Base-by-base conservation (phyloP, 768 basidiomycete genomes). In the Podaxis sp. region DNA sequence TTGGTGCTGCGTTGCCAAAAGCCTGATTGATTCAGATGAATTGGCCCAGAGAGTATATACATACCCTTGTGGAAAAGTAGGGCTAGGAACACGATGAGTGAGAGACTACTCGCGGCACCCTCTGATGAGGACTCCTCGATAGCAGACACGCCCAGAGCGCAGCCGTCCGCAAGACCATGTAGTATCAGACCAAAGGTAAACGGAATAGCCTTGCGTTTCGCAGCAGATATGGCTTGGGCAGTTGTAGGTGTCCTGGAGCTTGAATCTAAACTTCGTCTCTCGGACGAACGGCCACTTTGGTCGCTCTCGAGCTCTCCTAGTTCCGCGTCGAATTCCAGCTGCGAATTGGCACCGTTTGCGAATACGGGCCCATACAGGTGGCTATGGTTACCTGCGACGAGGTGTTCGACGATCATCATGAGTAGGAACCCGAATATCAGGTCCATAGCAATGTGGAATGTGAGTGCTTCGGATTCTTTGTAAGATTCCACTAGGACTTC, bases 161-260 rank as follows among this genome's bases (percentile, higher is more conserved):
- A 86, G 3, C 97, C 95, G 72, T 99, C 97, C 0, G 94, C 91
- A 51, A 95, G 79, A 1, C 87, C 91, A 69, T 99, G 96, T 25
- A 94, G 82, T 25, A 93, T 81, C 48, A 98, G 77, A 1, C 95
- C 97, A 7, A 98, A 73, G 0, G 94, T 92, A 38, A 95, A 79
- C 38, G 94, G 80, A 54, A 88, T 83, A 7, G 87, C 87, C 14
- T 75, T 75, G 37, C 72, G 71, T 65, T 69, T 72, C 27, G 71
- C 62, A 37, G 52, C 67, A 5, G 62, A 58, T 28, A 56, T 52
- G 44, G 61, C 65, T 10, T 69, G 66, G 27, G 55, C 61, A 47
- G 61, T 56, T 46, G 63, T 58, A 42, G 63, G 37, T 62, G 48
- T 48, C 21, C 37, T 55, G 5, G 52, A 28, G 18, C 21, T 18